A percentile compares a stretch with the other conserved stretches of the same genome.
Evolutionary conservation across 177 flowering plant genomes (phyloP).

Genomic region (Telopea speciosissima): DNA sequence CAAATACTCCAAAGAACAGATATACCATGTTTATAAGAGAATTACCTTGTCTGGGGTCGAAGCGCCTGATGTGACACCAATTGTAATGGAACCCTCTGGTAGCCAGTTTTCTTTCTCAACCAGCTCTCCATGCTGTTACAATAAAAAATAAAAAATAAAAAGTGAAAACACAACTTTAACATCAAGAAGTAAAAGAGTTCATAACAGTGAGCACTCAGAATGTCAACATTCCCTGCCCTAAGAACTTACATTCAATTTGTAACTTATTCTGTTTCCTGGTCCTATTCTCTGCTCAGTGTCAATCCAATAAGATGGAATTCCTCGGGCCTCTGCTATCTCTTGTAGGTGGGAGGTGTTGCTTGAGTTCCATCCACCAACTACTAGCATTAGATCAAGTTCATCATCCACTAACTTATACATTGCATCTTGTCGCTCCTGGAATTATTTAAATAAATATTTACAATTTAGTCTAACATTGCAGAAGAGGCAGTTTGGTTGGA

Average conservation of each 20-base stretch:
- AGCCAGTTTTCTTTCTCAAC: slow-evolving; percentile 89
- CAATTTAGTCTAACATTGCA: not conserved
- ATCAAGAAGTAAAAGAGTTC: not conserved
- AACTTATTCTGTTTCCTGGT: slow-evolving; percentile 81
- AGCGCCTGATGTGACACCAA: slow-evolving; percentile 96
- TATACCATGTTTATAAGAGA: not conserved
- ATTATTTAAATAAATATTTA: not conserved
- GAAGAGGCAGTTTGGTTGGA: not conserved
- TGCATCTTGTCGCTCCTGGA: slow-evolving; percentile 98
- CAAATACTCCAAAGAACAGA: not conserved
- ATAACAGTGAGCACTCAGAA: not conserved
- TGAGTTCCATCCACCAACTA: slow-evolving; percentile 98
- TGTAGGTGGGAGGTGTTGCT: slow-evolving; percentile 97
- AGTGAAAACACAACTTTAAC: not conserved
- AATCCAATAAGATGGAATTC: slow-evolving; percentile 96
- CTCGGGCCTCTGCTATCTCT: slow-evolving; percentile 84
- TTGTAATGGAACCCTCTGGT: slow-evolving; percentile 77
- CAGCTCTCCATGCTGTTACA: slow-evolving; percentile 80
- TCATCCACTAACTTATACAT: slow-evolving; percentile 86
- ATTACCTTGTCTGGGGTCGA: slow-evolving; percentile 95
- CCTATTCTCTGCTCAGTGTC: slow-evolving; percentile 88
- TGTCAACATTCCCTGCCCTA: not conserved
- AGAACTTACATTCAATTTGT: slow-evolving; percentile 68
- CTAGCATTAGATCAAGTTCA: slow-evolving; percentile 71
- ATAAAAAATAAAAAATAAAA: not conserved